Base-by-base conservation (phyloP, 2,329 filamentous ascomycete genomes). In the Trichoderma endophyticum region DNA sequence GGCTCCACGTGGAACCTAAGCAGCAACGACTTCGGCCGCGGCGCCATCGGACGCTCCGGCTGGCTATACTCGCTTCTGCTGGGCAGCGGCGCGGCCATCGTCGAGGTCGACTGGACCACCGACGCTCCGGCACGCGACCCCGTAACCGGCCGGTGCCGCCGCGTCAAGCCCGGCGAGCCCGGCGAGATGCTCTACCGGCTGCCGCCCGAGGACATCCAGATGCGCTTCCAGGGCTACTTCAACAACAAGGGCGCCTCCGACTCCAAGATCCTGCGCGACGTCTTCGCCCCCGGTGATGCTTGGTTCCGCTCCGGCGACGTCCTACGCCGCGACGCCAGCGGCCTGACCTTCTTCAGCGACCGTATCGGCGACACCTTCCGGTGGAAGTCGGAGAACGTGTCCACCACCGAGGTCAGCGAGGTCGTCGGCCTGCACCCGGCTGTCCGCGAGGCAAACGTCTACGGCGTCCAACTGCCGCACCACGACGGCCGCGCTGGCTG, bases 271-370 rank as follows among this genome's bases (percentile, higher is more conserved):
- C 80, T 96, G 73, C 88, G 91, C 5, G 84, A 92, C 76, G 92
- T 96, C 2, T 88, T 96, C 74, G 83, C 82, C 72, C 91, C 91
- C 77, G 93, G 92, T 15, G 94, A 97, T 77, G 91, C 89, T 0
- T 97, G 90, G 85, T 97, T 94, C 84, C 89, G 93, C 28, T 92
- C 93, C 0, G 94, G 94, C n/a, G 94, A 97, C 77, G 86, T 96
- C 21, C 83, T 96, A 36, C 86, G 90, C n/a, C 88, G 87, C 82
- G 92, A 94, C 74, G 72, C 74, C 1, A 90, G 96, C 71, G 93
- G 93, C 6, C 85, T 90, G 3, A 88, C 90, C 79, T 96, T 87
- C 83, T 97, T 97, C 82, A 89, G 90, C 71, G 94, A 97, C 81
- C 90, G 92, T 62, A 91, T 94, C 73, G 92, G 92, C 70, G 92